These are phyloP conservation scores for Calonectria honghensis DNA, from an alignment of 2,329 filamentous ascomycete species.

Conservation along the genomic window DNA sequence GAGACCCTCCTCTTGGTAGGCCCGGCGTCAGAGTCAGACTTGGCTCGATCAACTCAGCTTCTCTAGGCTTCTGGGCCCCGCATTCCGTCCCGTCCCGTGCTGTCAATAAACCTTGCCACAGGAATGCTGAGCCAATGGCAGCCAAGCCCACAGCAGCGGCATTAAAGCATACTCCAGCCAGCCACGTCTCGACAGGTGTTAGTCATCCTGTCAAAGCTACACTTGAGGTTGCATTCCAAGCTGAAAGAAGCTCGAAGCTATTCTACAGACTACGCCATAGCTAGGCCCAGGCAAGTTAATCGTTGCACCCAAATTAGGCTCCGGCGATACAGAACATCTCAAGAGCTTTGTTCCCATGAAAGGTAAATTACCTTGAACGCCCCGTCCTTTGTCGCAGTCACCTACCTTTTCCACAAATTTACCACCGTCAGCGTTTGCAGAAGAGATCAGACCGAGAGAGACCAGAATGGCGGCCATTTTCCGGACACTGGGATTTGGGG, in stretches of 20 bases:
- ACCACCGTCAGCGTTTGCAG: background rate
- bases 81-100: background rate
- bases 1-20: background rate
- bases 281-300: background rate
- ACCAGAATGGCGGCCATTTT: constrained; percentile 1
- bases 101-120: background rate
- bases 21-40: background rate
- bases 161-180: background rate
- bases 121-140: background rate
- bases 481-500: background rate
- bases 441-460: background rate
- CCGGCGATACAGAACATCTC: background rate
- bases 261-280: background rate
- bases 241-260: background rate
- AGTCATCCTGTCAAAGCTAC: background rate
- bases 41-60: background rate
- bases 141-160: background rate
- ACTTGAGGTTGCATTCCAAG: background rate
- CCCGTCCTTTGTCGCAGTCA: background rate
- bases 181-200: background rate
- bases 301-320: background rate
- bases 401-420: background rate
- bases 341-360: background rate
- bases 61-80: background rate
- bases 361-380: background rate